Base-by-base conservation (phyloP, 306 rosid genomes). In the Ceratonia siliqua region DNA sequence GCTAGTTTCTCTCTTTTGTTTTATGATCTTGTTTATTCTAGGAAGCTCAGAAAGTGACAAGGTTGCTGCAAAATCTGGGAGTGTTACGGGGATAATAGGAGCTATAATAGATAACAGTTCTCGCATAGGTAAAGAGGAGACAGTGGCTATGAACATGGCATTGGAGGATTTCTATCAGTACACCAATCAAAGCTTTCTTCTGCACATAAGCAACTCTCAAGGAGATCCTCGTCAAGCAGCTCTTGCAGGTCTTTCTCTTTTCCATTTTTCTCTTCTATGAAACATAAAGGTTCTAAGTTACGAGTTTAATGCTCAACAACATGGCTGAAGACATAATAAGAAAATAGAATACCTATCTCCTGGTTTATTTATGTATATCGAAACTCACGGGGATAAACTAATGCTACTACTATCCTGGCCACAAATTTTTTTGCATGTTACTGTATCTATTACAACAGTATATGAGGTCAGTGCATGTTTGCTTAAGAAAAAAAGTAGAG, bases 71-170 rank as follows among this genome's bases (percentile, higher is more conserved):
- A n/a, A n/a, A n/a, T 45, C 17, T 5, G 15, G 18, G n/a, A 27
- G 36, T 25, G 14, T 24, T 0, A 38, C 0, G 46, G 82, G 80
- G 24, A 50, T 38, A 22, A 53, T 80, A 43, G 93, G 85, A 7
- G 86, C 78, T 14, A 82, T 86, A 13, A 9, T 77, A 36, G 86
- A 88, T 11, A 11, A 39, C 17, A 72, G 70, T 62, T 66, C 77
- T 10, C 85, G 89, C 6, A 61, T 32, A 46, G 87, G 93, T 8
- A 82, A 83, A 52, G 89, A 88, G 75, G 78, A 81, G 70, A 68
- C 24, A 38, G 76, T 88, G 62, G 90, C 90, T 10, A 84, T 86
- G 66, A 58, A 75, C n/a, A 72, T 86, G 79, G 90, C 89, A 17
- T 1, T 79, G 21, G 66, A 86, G 48, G 84, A 86, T 43, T 68